Percentiles rank a stretch among this genome's conserved stretches.
Evolutionary conservation across 2,329 filamentous ascomycete species (phyloP).

Genomic region (Paracorniculantispora psalliotae): DNA sequence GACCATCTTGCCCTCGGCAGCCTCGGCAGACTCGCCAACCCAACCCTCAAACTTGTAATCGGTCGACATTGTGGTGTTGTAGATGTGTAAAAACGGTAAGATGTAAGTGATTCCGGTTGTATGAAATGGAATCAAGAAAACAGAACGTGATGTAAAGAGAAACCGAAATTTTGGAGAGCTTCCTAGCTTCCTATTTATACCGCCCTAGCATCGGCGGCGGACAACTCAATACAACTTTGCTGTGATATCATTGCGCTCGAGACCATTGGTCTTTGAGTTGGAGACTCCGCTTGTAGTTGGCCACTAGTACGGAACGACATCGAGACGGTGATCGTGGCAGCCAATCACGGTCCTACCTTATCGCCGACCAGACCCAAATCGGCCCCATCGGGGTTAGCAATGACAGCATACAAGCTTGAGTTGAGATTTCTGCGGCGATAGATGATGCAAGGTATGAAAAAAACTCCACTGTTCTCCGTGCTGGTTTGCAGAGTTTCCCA

Average conservation of each 20-base stretch:
- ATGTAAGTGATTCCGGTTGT: not conserved
- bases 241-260: constrained; percentile 7
- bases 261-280: not conserved
- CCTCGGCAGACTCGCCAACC: constrained; percentile 38
- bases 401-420: constrained; percentile 1
- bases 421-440: constrained; percentile 14
- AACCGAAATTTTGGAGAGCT: not conserved
- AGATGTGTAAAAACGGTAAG: not conserved
- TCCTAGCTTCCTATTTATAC: not conserved
- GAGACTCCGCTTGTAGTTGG: not conserved
- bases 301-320: not conserved
- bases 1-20: constrained; percentile 47
- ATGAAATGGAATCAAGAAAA: not conserved
- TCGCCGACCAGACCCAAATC: not conserved
- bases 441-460: not conserved
- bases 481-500: not conserved
- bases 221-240: not conserved
- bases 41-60: constrained; percentile 48
- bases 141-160: not conserved
- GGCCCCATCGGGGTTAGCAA: not conserved
- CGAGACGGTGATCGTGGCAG: not conserved
- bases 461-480: not conserved
- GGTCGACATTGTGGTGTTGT: constrained; percentile 23
- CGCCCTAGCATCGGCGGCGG: not conserved
- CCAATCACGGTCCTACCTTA: constrained; percentile 8